Percentiles rank a stretch among this genome's conserved stretches.
These are phyloP conservation scores for Biscogniauxia sp. DNA, from an alignment of 2,329 filamentous ascomycete genomes.

Conservation along the genomic window DNA sequence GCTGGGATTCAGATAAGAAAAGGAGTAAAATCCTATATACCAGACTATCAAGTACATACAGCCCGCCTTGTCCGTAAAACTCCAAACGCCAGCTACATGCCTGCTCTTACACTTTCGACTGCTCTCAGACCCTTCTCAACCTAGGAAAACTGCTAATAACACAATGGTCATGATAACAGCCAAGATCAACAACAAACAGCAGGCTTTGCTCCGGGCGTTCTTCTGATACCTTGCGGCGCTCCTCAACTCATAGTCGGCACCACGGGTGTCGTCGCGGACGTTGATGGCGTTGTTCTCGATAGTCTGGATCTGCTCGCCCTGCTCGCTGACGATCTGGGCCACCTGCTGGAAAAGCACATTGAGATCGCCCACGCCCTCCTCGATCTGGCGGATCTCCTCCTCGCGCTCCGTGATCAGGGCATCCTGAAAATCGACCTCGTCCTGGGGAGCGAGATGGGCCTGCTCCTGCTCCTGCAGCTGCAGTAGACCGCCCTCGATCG, in stretches of 20 bases:
- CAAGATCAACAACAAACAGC: constrained; percentile 84
- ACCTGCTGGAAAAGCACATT: constrained; percentile 98
- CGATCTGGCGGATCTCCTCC: constrained; percentile 94
- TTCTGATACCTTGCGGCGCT: constrained; percentile 91
- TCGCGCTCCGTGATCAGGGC: constrained; percentile 94
- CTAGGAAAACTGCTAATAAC: constrained; percentile 79
- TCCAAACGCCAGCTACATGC: constrained; percentile 19
- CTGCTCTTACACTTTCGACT: constrained; percentile 11
- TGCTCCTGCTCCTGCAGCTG: constrained; percentile 67
- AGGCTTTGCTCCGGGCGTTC: constrained; percentile 90
- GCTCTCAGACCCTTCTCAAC: constrained; percentile 42
- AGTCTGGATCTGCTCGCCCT: constrained; percentile 83
- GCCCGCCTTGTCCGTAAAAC: constrained; percentile 7
- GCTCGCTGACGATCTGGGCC: constrained; percentile 94
- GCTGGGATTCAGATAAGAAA: not conserved
- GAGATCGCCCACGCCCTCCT: constrained; percentile 90
- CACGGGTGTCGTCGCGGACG: constrained; percentile 75
- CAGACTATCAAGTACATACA: constrained; percentile 3
- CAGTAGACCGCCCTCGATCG: constrained; percentile 39
- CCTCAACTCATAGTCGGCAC: constrained; percentile 81
- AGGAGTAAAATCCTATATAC: constrained; percentile 5
- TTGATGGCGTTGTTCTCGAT: constrained; percentile 87
- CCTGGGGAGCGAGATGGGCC: constrained; percentile 79
- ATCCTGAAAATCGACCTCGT: constrained; percentile 97
- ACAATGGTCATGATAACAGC: constrained; percentile 87